Percentiles rank a stretch among this genome's conserved stretches.
Conservation (phyloP, 176 grass and related monocot species). For the Aegilops umbellulata region DNA sequence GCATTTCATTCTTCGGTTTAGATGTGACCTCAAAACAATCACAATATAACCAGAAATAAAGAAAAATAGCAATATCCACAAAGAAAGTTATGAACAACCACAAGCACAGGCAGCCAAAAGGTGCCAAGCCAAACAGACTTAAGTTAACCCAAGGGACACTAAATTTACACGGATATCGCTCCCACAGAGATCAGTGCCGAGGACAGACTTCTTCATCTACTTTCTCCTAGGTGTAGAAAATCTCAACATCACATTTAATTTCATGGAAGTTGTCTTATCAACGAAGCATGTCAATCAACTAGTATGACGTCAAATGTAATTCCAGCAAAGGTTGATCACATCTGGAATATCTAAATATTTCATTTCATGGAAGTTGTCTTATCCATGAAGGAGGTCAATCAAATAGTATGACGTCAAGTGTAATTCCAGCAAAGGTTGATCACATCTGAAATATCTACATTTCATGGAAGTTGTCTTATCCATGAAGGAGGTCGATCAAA, state of each 20-base stretch:
- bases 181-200: neutral
- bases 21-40: conserved; percentile 6
- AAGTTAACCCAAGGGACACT: neutral
- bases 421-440: conserved; percentile 1
- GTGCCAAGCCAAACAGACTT: conserved; percentile 1
- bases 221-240: conserved; percentile 7
- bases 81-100: neutral
- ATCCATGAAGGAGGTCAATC: neutral
- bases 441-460: neutral
- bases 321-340: neutral
- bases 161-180: neutral
- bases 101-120: neutral
- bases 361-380: neutral
- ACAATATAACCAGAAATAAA: neutral
- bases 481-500: neutral
- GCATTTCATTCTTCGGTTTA: neutral
- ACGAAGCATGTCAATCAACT: neutral
- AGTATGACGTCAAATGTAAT: neutral
- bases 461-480: neutral
- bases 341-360: neutral
- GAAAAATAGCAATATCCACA: neutral
- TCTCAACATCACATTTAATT: neutral
- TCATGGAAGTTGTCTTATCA: neutral
- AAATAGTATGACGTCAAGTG: neutral
- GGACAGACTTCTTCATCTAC: neutral